Evolutionary conservation across 768 basidiomycete genomes (phyloP), one percentile per base, ranked within the genome.

Genomic region (Phylloporus sp.): DNA sequence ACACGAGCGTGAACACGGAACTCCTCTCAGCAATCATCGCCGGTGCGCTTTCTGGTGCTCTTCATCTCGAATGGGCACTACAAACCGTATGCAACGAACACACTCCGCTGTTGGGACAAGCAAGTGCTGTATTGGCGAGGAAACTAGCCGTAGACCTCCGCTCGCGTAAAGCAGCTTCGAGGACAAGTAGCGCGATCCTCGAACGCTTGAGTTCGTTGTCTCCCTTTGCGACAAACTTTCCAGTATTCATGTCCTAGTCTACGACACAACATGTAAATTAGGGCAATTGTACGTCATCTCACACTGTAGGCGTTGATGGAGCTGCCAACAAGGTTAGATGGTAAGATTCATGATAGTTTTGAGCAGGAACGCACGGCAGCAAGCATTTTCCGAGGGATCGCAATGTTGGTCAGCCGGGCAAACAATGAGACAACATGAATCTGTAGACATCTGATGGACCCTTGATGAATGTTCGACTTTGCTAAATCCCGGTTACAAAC

Each of bases 141-240:
- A 76, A 80, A 46, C 69, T 91, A n/a, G 82, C 84, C 0, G 62
- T 66, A n/a, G 81, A 86, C 63, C 69, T 91, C 40, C 79, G 80
- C 15, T 66, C 70, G 36, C 77, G 76, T 50, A 80, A 75, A 55
- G 56, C 63, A 9, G 80, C 79, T 56, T 71, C 69, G 2, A 69
- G 69, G 40, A 79, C 80, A n/a, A 79, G 80, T 48, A 71, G 63
- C 34, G 59, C 74, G 16, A 74, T 91, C 45, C 66, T 81, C 29
- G 82, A 88, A 58, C 76, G 82, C 40, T 66, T 91, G 40, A 72
- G 78, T 22, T 74, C 84, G 16, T 81, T 81, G 8, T 78, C 80
- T 49, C 73, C 81, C 0, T 88, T 91, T 63, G 78, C 84, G 11
- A 75, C 85, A 28, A 90, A 84, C 60, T 91, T 91, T 68, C 87